A percentile compares a stretch with the other conserved stretches of the same genome.
Conservation (phyloP, 2,329 filamentous ascomycete genomes). For the Phialemoniopsis sp. region DNA sequence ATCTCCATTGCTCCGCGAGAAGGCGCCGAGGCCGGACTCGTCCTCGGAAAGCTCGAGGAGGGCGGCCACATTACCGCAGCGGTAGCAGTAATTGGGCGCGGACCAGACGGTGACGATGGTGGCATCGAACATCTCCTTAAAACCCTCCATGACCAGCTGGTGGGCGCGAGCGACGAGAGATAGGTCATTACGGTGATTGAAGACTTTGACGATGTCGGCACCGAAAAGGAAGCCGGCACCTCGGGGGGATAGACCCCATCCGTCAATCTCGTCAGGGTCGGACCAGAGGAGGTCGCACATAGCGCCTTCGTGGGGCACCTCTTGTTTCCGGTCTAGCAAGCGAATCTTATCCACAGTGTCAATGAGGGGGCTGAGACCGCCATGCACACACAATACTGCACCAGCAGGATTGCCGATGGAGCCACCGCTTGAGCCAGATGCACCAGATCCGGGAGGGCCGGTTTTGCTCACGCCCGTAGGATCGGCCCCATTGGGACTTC, state of each 20-base stretch:
- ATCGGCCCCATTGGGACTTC: conserved; percentile 14
- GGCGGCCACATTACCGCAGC: conserved; percentile 92
- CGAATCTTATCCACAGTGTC: conserved; percentile 95
- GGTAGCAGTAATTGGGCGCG: conserved; percentile 94
- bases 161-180: conserved; percentile 90
- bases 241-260: conserved; percentile 90
- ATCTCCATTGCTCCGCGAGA: conserved; percentile 69
- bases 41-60: conserved; percentile 92
- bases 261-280: conserved; percentile 95
- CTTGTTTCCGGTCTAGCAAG: conserved; percentile 91
- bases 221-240: conserved; percentile 96
- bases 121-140: conserved; percentile 98
- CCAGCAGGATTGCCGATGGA: conserved; percentile 67
- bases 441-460: conserved; percentile 76
- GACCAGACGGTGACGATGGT: conserved; percentile 99
- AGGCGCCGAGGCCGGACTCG: conserved; percentile 66
- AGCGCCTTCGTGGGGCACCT: conserved; percentile 95
- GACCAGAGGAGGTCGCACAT: conserved; percentile 99
- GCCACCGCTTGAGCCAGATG: conserved; percentile 64
- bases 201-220: conserved; percentile 89
- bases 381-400: conserved; percentile 92
- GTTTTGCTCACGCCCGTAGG: conserved; percentile 39
- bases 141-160: conserved; percentile 98
- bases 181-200: conserved; percentile 92
- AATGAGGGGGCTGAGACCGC: conserved; percentile 84